Evolutionary conservation across 306 rosid genomes (phyloP), one percentile per base, ranked within the genome.

Genomic region (Amphicarpaea edgeworthii): DNA sequence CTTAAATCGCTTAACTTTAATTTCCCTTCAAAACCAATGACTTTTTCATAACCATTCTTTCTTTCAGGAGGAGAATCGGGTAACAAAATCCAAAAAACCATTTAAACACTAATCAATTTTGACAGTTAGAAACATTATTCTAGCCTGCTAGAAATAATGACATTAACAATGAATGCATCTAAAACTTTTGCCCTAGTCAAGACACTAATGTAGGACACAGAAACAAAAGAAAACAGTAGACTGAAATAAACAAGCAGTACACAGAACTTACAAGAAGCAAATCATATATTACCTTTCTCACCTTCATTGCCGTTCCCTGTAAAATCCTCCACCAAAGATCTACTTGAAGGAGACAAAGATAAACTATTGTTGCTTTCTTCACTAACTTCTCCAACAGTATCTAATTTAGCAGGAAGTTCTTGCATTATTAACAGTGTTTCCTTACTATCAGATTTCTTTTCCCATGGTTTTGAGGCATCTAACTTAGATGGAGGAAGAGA

Each of bases 371-470:
- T 82, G 79, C 74, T 64, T 26, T 77, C 94, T 86, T 90, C 97
- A 73, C 85, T 86, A 51, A 79, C 92, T 86, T 90, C 96, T 79
- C 79, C 86, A 58, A 87, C 86, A 19, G 81, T 69, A 62, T 77
- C 88, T 75, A 89, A 80, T 69, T 86, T 82, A 71, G 85, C 68
- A 73, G 81, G 77, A 76, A 84, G 81, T 71, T 87, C 90, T 81
- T 83, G 86, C 55, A 80, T 20, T 16, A 46, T 28, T 24, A 51
- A 46, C 14, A 77, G 81, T 70, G 63, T 80, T 72, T 73, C 84
- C 83, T 77, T 76, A 69, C 84, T 73, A 73, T 77, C 85, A 65
- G 72, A 73, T 65, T 85, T 86, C 77, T 88, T 88, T 75, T 85
- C 81, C 81, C 50, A 61, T 50, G 42, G 73, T 79, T 83, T 85